Percentiles rank a stretch among this genome's conserved stretches.
These are phyloP conservation scores for Coemansia sp. DNA, from an alignment of 192 early-diverging fungal species.

Conservation along the genomic window DNA sequence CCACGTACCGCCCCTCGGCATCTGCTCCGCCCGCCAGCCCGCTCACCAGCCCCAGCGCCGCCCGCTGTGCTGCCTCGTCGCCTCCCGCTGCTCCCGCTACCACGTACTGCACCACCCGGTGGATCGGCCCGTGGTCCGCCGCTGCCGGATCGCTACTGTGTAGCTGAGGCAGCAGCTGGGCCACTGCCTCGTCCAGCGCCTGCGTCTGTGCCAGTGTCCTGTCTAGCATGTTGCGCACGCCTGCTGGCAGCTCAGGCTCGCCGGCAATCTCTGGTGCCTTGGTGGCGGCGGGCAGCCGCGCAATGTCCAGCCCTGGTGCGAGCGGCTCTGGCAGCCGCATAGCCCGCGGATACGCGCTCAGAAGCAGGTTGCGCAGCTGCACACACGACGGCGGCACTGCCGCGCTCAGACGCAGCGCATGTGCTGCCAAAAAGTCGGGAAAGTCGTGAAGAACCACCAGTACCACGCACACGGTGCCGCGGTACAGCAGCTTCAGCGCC, in stretches of 20 bases:
- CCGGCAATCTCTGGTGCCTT: slow-evolving; percentile 80
- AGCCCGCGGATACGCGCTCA: slow-evolving; percentile 92
- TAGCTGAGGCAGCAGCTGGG: no score
- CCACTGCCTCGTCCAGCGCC: slow-evolving; percentile 33
- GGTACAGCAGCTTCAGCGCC: slow-evolving; percentile 78
- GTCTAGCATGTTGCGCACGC: slow-evolving; percentile 72
- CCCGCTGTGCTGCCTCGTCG: slow-evolving; percentile 42
- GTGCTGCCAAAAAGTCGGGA: slow-evolving; percentile 93
- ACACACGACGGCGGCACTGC: slow-evolving; percentile 87
- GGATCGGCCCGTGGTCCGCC: no score
- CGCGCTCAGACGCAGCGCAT: slow-evolving; percentile 87
- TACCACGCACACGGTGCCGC: slow-evolving; percentile 81
- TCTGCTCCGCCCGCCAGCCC: slow-evolving; percentile 62
- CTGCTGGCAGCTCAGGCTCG: slow-evolving; percentile 62
- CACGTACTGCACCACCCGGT: no score
- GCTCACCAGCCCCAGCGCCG: slow-evolving; percentile 80
- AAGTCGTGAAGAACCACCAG: slow-evolving; percentile 93
- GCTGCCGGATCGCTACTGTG: no score
- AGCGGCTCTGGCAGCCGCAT: slow-evolving; percentile 97
- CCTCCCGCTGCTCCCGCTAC: no score
- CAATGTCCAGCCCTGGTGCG: slow-evolving; percentile 90
- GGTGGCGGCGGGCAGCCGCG: slow-evolving; percentile 81
- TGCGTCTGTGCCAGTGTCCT: slow-evolving; percentile 55
- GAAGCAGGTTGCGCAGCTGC: slow-evolving; percentile 91
- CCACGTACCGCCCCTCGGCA: slow-evolving; percentile 70